Base-by-base conservation (phyloP, 306 rosid genomes). In the Quercus agrifolia region DNA sequence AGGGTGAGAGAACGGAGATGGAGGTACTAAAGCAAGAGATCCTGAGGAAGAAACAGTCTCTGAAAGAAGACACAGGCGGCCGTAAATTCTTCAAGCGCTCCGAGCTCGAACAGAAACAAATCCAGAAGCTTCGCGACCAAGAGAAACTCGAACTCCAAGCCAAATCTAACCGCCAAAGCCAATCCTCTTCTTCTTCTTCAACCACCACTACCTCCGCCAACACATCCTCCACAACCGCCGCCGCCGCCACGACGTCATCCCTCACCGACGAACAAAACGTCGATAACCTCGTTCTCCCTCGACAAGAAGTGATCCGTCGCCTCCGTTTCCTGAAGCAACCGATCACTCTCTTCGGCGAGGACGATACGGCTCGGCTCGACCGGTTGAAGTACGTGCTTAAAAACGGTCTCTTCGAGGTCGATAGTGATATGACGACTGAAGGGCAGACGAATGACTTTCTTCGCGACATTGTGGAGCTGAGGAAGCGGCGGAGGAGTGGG, bases 381-480 rank as follows among this genome's bases (percentile, higher is more conserved):
- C 91, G 99, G 49, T 77, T 96, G 79, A 96, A 96, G 67, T 81
- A 89, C 30, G 97, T 96, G 25, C 81, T 96, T 75, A 93, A 96
- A 78, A 87, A 97, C 3, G 97, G 99, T 2, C 27, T 83, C 63
- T 96, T 96, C 70, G 99, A 96, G 71, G 97, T 96, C 2, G 99
- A 96, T 17, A 90, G 97, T 44, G 99, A 96, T 73, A 93, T 90
- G 97, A 93, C 93, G 97, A 93, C 94, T 1, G 97, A 93, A 84
- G 99, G 98, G 54, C 99, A 96, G 85, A 96, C 99, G 17, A 93
- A 96, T 38, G 99, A 96, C 69, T 96, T 96, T 70, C 84, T 93
- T 64, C 89, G 99, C 25, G 98, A 96, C 73, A 93, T 96, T 23
- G 96, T 91, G 6, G 99, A 96, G 85, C 84, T 93, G 76, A 83